phyloP scores from a whole-genome alignment of 2,329 filamentous ascomycete genomes.

The Ophiocordyceps camponoti-floridani region DNA sequence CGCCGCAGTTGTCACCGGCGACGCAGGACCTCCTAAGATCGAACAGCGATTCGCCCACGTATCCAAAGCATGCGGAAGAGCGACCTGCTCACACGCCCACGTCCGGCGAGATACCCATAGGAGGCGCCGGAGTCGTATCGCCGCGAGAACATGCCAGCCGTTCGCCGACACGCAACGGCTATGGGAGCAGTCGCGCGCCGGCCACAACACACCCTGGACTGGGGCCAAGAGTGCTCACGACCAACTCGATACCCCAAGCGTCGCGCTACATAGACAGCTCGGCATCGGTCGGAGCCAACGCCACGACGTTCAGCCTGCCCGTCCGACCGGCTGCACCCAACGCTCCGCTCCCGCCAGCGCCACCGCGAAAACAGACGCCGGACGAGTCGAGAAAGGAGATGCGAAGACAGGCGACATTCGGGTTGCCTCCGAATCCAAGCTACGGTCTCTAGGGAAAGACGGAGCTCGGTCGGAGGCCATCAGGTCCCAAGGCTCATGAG shows the following conservation, averaged over 20 bases:
- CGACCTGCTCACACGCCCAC: constrained; percentile 41
- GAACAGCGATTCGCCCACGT: constrained; percentile 37
- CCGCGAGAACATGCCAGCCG: constrained; percentile 33
- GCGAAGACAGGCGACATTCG: constrained; percentile 35
- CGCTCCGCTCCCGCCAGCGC: constrained; percentile 41
- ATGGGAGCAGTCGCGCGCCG: constrained; percentile 24
- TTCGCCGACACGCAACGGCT: constrained; percentile 33
- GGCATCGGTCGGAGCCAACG: constrained; percentile 23
- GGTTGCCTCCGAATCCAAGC: constrained; percentile 24
- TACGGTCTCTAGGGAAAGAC: constrained; percentile 12
- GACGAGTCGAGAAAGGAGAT: constrained; percentile 34
- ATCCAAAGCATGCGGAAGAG: constrained; percentile 20
- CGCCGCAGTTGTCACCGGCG: constrained; percentile 60
- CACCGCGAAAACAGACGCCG: constrained; percentile 35
- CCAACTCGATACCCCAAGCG: constrained; percentile 34
- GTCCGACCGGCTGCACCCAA: constrained; percentile 43
- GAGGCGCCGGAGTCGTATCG: constrained; percentile 33
- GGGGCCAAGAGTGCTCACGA: constrained; percentile 30
- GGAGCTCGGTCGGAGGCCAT: constrained; percentile 2
- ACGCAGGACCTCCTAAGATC: constrained; percentile 58
- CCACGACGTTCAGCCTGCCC: constrained; percentile 41
- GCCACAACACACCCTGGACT: constrained; percentile 28
- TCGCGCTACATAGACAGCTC: constrained; percentile 18
- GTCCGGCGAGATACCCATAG: constrained; percentile 55
- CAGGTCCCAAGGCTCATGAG: constrained; percentile 6